phyloP scores from a whole-genome alignment of 176 grass and related monocot species.

The Oryza rufipogon region DNA sequence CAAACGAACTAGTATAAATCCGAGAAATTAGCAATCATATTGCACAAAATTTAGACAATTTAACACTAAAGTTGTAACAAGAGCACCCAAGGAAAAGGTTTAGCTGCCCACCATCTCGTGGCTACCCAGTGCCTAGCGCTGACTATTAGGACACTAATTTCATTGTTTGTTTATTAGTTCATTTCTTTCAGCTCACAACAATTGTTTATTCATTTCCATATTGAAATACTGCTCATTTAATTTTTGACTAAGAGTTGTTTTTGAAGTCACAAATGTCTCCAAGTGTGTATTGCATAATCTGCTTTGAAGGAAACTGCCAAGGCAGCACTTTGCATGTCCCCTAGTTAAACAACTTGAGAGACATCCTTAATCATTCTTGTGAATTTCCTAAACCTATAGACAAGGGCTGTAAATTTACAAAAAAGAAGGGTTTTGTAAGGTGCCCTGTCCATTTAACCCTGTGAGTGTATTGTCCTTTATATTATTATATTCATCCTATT shows the following conservation, averaged over 20 bases:
- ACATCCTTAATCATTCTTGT: not conserved
- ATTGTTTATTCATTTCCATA: not conserved
- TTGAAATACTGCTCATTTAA: not conserved
- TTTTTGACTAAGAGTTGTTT: conserved; percentile 1
- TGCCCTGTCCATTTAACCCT: conserved; percentile 11
- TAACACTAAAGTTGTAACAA: not conserved
- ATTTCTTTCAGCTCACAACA: not conserved
- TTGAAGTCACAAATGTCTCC: not conserved
- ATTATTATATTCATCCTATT: conserved; percentile 14
- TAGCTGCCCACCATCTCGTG: not conserved
- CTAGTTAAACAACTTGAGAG: not conserved
- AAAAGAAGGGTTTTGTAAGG: not conserved
- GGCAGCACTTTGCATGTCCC: not conserved
- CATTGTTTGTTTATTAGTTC: not conserved
- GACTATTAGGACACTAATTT: not conserved
- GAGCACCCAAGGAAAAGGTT: not conserved
- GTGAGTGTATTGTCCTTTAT: conserved; percentile 25
- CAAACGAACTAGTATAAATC: not conserved
- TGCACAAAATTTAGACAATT: not conserved
- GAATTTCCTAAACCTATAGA: not conserved
- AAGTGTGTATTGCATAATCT: conserved; percentile 5
- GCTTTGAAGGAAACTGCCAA: not conserved
- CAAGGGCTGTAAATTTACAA: conserved; percentile 15
- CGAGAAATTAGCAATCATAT: not conserved
- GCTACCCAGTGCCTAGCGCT: not conserved